Conservation (phyloP, 1,284 basidiomycete genomes). For the Limonomyces culmigenus region DNA sequence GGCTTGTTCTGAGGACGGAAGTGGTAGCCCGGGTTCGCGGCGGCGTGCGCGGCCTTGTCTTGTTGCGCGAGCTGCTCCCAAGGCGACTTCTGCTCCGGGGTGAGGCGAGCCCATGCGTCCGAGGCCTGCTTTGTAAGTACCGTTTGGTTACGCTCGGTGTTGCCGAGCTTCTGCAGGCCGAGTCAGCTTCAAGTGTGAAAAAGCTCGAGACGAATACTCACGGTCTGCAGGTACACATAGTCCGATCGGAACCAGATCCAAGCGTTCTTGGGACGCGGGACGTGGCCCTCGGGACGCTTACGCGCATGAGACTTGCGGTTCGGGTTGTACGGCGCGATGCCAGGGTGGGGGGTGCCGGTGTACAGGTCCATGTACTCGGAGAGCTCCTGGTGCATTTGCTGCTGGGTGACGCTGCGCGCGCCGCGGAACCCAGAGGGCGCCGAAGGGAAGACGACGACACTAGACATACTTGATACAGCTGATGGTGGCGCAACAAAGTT, state of each 20-base stretch:
- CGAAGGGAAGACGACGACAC: no score
- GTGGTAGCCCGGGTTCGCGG: background rate
- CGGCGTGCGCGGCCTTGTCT: background rate
- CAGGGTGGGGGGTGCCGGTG: slow-evolving; percentile 3
- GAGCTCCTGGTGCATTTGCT: no score
- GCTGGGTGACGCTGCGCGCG: no score
- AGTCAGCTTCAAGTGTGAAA: background rate
- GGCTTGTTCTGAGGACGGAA: background rate
- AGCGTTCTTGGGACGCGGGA: background rate
- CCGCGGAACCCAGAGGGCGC: no score
- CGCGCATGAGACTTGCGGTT: background rate
- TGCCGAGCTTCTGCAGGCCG: background rate
- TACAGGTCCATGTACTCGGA: no score
- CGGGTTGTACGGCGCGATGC: background rate
- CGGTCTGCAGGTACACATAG: background rate
- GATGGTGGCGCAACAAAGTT: no score
- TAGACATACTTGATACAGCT: no score
- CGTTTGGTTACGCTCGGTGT: background rate
- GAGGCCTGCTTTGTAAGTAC: background rate
- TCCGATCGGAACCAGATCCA: background rate
- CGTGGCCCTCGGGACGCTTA: background rate
- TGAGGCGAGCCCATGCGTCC: background rate
- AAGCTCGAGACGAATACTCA: background rate
- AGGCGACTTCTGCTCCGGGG: background rate
- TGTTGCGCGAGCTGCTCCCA: background rate